A percentile compares a stretch with the other conserved stretches of the same genome.
These are phyloP conservation scores for Chytriomyces hyalinus DNA, from an alignment of 192 early-diverging fungal genomes.

Conservation along the genomic window DNA sequence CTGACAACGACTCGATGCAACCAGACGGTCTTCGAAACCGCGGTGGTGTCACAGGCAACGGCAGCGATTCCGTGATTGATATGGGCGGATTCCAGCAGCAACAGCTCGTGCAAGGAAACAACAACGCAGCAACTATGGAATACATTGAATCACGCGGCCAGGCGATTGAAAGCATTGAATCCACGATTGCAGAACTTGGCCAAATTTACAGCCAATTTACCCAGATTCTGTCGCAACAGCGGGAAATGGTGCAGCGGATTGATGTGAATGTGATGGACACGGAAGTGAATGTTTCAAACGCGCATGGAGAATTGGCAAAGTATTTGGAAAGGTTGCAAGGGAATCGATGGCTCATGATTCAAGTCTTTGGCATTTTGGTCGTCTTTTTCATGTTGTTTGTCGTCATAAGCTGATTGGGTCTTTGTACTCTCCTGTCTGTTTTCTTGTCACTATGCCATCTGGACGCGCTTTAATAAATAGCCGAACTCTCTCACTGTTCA, in stretches of 20 bases:
- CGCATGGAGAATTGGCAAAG: constrained; percentile 87
- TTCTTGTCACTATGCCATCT: no score
- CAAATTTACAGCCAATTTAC: constrained; percentile 88
- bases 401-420: constrained; percentile 30
- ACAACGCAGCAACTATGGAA: constrained; percentile 62
- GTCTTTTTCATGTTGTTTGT: constrained; percentile 86
- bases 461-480: no score
- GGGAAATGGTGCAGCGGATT: constrained; percentile 88
- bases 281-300: constrained; percentile 88
- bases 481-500: no score
- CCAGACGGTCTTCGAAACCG: constrained; percentile 28
- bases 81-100: constrained; percentile 57
- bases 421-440: not conserved
- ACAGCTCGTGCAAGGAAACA: constrained; percentile 61
- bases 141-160: constrained; percentile 88
- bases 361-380: constrained; percentile 89
- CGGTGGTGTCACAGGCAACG: not conserved
- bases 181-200: constrained; percentile 94
- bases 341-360: constrained; percentile 95
- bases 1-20: constrained; percentile 22
- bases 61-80: constrained; percentile 50
- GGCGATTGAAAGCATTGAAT: constrained; percentile 95
- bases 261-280: constrained; percentile 93
- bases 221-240: constrained; percentile 82
- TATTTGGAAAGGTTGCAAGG: constrained; percentile 91